These are phyloP conservation scores for Trichosporon asahii DNA, from an alignment of 1,284 basidiomycete genomes.

Conservation along the genomic window DNA sequence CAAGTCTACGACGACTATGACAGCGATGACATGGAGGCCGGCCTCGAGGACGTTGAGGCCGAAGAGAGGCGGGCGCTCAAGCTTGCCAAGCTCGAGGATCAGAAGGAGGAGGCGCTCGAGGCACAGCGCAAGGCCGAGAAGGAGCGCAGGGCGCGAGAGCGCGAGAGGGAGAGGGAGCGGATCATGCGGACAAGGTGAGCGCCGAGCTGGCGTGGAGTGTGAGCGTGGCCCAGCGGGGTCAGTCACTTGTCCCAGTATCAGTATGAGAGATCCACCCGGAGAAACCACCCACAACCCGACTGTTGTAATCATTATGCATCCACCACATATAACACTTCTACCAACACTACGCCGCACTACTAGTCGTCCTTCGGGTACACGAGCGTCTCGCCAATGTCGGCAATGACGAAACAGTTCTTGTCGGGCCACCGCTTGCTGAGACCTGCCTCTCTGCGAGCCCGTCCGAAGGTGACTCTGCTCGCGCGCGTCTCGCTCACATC, in stretches of 20 bases:
- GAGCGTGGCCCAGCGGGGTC: too few relatives aligned
- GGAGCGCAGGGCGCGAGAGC: conserved; percentile 29
- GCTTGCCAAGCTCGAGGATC: conserved; percentile 45
- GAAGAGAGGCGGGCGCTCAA: conserved; percentile 40
- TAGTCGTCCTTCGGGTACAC: conserved; percentile 8
- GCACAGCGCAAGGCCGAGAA: conserved; percentile 34
- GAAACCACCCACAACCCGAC: not conserved
- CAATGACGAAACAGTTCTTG: conserved; percentile 42
- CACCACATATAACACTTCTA: not conserved
- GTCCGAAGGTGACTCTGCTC: conserved; percentile 47
- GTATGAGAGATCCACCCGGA: too few relatives aligned
- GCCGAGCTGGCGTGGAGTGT: not conserved
- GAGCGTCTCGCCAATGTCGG: conserved; percentile 47
- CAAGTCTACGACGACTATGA: conserved; percentile 29
- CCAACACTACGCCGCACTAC: not conserved
- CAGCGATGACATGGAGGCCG: conserved; percentile 48
- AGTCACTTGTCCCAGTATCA: not conserved
- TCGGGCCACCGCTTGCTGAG: conserved; percentile 36
- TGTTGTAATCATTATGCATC: conserved; percentile 7
- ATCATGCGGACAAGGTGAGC: conserved; percentile 1
- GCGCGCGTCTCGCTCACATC: conserved; percentile 47
- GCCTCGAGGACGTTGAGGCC: conserved; percentile 41
- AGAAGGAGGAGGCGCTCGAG: conserved; percentile 42
- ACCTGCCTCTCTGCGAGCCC: conserved; percentile 32
- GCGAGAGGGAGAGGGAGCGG: conserved; percentile 13